A percentile compares a stretch with the other conserved stretches of the same genome.
These are phyloP conservation scores for Inosperma sp. DNA, from an alignment of 768 basidiomycete species.

Conservation along the genomic window DNA sequence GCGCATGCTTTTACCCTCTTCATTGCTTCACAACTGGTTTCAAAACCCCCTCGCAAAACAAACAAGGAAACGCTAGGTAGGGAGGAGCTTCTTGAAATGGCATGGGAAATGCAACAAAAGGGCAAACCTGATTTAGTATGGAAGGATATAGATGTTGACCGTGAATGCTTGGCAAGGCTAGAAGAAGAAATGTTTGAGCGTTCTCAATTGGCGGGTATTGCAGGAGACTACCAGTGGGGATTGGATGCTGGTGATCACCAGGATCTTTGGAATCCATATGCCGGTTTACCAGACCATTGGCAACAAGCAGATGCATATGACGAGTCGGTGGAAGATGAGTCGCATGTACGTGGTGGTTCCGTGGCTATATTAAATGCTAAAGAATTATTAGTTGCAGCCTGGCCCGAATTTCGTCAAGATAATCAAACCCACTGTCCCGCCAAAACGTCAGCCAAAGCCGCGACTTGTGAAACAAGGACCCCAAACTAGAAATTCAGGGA, in stretches of 20 bases:
- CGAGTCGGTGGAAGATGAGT: not conserved
- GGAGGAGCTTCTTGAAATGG: not conserved
- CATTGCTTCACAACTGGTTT: not conserved
- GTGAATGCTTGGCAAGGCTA: conserved; percentile 5
- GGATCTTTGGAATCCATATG: conserved; percentile 6
- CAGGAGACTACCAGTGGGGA: conserved; percentile 16
- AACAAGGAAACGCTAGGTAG: not conserved
- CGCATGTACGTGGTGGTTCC: not conserved
- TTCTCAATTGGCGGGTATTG: conserved; percentile 11
- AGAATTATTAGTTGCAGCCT: not conserved
- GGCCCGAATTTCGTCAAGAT: not conserved
- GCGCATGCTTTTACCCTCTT: conserved; percentile 5
- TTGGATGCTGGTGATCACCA: conserved; percentile 11
- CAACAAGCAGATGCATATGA: not conserved
- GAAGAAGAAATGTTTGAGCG: conserved; percentile 17
- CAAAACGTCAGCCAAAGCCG: no score
- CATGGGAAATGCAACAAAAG: not conserved
- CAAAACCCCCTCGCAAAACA: not conserved
- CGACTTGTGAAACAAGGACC: no score
- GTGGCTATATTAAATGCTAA: not conserved
- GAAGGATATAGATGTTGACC: conserved; percentile 8
- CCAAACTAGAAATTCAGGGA: no score
- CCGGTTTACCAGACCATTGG: not conserved
- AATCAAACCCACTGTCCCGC: no score
- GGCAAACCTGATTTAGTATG: not conserved